Percentiles rank a stretch among this genome's conserved stretches.
Evolutionary conservation across 2,329 filamentous ascomycete species (phyloP).

Genomic region (Cladosporium sp.): DNA sequence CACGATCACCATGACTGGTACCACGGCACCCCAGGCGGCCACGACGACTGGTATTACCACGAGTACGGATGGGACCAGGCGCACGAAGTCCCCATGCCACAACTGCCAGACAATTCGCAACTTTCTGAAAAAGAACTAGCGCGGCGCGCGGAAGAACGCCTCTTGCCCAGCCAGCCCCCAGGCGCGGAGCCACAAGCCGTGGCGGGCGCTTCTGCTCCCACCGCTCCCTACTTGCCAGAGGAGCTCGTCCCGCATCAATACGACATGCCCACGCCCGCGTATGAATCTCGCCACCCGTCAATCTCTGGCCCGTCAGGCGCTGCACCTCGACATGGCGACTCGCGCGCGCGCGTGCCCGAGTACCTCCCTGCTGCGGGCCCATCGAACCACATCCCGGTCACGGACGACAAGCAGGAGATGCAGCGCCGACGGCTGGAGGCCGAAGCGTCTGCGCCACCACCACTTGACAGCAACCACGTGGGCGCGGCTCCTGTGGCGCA

Average conservation of each 20-base stretch:
- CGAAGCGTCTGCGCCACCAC: conserved; percentile 37
- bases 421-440: conserved; percentile 44
- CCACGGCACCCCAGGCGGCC: conserved; percentile 12
- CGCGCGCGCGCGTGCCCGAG: conserved; percentile 18
- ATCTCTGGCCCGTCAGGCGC: neutral
- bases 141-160: conserved; percentile 66
- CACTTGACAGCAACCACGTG: neutral
- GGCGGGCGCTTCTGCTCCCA: conserved; percentile 29
- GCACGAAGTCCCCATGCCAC: conserved; percentile 43
- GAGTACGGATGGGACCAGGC: conserved; percentile 10
- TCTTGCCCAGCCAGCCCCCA: conserved; percentile 76
- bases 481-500: neutral
- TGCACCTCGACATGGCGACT: neutral
- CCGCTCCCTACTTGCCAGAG: conserved; percentile 24
- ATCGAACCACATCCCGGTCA: conserved; percentile 15
- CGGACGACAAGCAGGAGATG: conserved; percentile 75
- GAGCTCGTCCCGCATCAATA: conserved; percentile 15
- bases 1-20: conserved; percentile 15
- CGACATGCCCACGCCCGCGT: conserved; percentile 3
- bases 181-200: conserved; percentile 25
- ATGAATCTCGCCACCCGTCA: neutral
- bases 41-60: conserved; percentile 15
- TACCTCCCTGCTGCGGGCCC: conserved; percentile 7
- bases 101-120: conserved; percentile 52
- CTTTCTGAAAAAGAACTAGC: conserved; percentile 78